phyloP scores from a whole-genome alignment of 352 stramenopile species.

The Phytophthora citrophthora region DNA sequence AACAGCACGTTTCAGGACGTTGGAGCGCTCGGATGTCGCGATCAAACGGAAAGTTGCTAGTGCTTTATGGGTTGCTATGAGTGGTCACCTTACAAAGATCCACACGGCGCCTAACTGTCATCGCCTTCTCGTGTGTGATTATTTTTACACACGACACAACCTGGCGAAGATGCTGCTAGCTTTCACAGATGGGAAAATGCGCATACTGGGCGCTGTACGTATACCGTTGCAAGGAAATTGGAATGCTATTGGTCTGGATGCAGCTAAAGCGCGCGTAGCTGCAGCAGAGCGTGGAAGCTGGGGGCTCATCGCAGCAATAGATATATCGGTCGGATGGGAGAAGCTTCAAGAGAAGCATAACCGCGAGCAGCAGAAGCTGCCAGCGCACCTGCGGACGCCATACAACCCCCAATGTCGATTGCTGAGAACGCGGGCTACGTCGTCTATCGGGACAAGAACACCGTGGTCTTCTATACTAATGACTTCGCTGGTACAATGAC shows the following conservation, averaged over 20 bases:
- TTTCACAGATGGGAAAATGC: slow-evolving; percentile 10
- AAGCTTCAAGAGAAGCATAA: not conserved
- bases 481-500: slow-evolving; percentile 5
- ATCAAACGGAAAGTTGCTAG: slow-evolving; percentile 3
- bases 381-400: not conserved
- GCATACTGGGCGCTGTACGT: slow-evolving; percentile 1
- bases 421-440: slow-evolving; percentile 6
- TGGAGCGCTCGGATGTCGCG: not conserved
- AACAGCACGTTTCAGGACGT: not conserved
- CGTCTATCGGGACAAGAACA: slow-evolving; percentile 6
- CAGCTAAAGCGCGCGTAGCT: not conserved
- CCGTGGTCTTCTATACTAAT: slow-evolving; percentile 17
- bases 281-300: not conserved
- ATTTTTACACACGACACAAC: not conserved
- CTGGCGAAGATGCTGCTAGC: not conserved
- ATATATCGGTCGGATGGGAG: not conserved
- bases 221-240: slow-evolving; percentile 3
- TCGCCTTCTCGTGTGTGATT: not conserved
- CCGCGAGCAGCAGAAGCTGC: not conserved
- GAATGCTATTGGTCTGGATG: not conserved
- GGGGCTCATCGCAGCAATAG: slow-evolving; percentile 4
- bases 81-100: not conserved
- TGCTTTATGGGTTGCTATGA: not conserved
- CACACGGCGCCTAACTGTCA: not conserved
- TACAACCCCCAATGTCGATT: not conserved